These are phyloP conservation scores for Xylaria venustula DNA, from an alignment of 495 filamentous ascomycete species.

Conservation along the genomic window DNA sequence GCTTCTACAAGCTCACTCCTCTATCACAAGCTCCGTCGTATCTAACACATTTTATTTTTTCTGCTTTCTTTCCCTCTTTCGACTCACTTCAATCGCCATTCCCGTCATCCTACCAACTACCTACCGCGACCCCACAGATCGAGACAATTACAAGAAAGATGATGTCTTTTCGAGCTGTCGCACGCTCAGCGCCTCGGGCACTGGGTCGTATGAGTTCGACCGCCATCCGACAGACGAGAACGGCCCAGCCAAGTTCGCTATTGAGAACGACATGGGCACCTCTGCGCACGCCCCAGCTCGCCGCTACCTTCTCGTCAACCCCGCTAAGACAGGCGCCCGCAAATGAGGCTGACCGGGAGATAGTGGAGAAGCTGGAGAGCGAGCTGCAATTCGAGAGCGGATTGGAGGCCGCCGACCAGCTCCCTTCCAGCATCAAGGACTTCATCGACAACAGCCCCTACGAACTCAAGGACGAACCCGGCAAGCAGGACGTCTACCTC, in stretches of 20 bases:
- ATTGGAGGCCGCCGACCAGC: conserved; percentile 56
- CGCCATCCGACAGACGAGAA: conserved; percentile 47
- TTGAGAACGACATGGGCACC: conserved; percentile 31
- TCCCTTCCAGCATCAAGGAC: conserved; percentile 64
- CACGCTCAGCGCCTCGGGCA: conserved; percentile 69
- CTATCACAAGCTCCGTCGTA: too few species aligned
- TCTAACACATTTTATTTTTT: too few species aligned
- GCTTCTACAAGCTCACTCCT: too few species aligned
- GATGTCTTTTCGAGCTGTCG: conserved; percentile 70
- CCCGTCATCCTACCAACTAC: not conserved
- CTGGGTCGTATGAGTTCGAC: conserved; percentile 59
- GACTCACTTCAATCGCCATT: not conserved
- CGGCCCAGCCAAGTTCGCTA: conserved; percentile 31
- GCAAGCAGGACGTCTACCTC: conserved; percentile 83
- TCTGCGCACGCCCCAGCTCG: conserved; percentile 50
- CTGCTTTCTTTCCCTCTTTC: not conserved
- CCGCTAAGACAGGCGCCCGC: conserved; percentile 47
- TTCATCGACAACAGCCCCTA: conserved; percentile 71
- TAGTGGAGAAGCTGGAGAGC: conserved; percentile 72
- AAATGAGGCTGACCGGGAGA: conserved; percentile 65
- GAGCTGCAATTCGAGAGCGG: conserved; percentile 68
- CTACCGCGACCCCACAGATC: too few species aligned
- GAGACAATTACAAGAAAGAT: too few species aligned
- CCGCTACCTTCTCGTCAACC: conserved; percentile 74
- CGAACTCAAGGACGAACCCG: conserved; percentile 72